Evolutionary conservation across 345 rosid genomes (phyloP), one percentile per base, ranked within the genome.

Genomic region (Acer campestre): DNA sequence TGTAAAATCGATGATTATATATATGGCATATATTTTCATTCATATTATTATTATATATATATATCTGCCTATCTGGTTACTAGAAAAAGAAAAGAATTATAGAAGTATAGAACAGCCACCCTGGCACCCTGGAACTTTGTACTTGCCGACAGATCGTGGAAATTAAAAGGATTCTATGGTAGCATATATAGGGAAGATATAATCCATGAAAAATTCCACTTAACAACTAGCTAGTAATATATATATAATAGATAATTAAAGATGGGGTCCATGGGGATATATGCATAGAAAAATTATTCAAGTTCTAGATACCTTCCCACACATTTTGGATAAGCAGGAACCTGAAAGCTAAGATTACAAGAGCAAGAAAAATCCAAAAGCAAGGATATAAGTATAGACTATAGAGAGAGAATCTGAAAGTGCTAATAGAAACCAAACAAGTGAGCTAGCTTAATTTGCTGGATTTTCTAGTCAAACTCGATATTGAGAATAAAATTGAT

Each of bases 361-460:
- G 65, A 77, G 49, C 10, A 44, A 70, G 64, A 70, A 70, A 75
- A 71, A 31, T 75, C 71, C 78, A 71, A 8, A 62, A 29, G 40
- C 66, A 75, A 63, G 80, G 46, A 42, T 42, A 42, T 42, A 3
- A 77, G 25, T 80, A 56, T 80, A 75, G n/a, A 63, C 59, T 16
- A 25, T 25, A 29, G 6, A 3, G 10, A 74, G 56, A 70, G 80
- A 81, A 75, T 80, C 79, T 70, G 49, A 80, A 77, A 77, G 16
- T 71, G 23, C 48, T 55, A 71, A 74, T 71, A 55, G 38, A 61
- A 78, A 67, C 25, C 77, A 68, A 42, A 68, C 81, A 76, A 67
- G 17, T 42, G 68, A 61, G 22, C 40, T 56, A 59, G 66, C 76
- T 74, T 31, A 31, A 31, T 31, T 73, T 73, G 79, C 75, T 65